Base-by-base conservation (phyloP, 164 flowering plant species). In the Santalum album region DNA sequence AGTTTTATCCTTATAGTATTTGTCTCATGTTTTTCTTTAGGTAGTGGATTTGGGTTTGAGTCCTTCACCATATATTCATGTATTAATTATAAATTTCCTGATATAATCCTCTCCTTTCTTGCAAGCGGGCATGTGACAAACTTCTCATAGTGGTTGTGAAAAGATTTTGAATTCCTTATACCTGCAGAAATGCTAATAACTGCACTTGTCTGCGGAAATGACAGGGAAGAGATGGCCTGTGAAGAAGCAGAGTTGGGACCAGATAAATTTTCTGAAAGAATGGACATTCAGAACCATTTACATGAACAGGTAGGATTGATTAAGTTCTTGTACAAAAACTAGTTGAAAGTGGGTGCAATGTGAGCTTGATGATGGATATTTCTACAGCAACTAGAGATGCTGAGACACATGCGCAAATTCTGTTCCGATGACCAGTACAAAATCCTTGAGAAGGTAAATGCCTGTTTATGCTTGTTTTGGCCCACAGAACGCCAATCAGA, bases 211-310 rank as follows among this genome's bases (percentile, higher is more conserved):
- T 26, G 40, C 54, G 55, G 50, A 58, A 38, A 53, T 68, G 40
- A 50, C 65, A 90, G 95, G 64, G 97, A 90, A 68, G 97, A 90
- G 75, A 61, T 81, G 73, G 95, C 81, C 12, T 90, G 98, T 79
- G 96, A 87, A 60, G 98, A 90, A 75, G 98, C 96, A 47, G 87
- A 82, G 70, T 84, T 87, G 65, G 90, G 78, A 60, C 75, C 89
- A 27, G 86, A 78, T 26, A 83, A 79, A 59, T 82, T 87, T 73
- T 73, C 79, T 49, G 86, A 80, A 69, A 85, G 70, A 65, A 62
- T 80, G 73, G 59, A 51, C 4, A 61, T 46, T 60, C 95, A 77
- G 53, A 67, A 77, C 34, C 66, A 74, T 40, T 64, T 90, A 53
- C 90, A 87, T 25, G 83, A 75, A 43, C 72, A 82, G 91, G 97